Base-by-base conservation (phyloP, 116 monocot genomes). In the Phalaenopsis hybrid region DNA sequence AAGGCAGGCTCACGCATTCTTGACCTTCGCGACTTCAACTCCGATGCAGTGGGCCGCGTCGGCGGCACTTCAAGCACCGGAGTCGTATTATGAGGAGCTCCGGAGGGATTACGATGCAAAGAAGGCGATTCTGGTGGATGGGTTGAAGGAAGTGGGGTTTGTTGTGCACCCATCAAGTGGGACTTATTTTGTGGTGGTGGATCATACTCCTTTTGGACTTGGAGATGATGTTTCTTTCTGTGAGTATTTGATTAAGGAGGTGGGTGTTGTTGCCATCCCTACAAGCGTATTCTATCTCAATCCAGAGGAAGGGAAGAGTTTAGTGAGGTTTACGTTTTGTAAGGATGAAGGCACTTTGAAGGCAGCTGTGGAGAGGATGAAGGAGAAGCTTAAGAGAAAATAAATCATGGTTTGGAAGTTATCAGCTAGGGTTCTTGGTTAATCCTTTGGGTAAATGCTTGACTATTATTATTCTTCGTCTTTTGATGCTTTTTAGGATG, bases 141-240 rank as follows among this genome's bases (percentile, higher is more conserved):
- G 99, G 46, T 87, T 99, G 12, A 86, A 91, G 81, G 93, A 82
- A 80, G 93, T 79, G 6, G 93, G 99, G 21, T 99, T 99, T 78
- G 67, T 87, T 34, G 95, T 99, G 77, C 91, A 92, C 81, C 95
- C 90, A 46, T 95, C 99, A 6, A 92, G 89, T 34, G 99, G 99
- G 9, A 99, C 95, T 10, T 99, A 95, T 81, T 99, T 99, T 84
- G 90, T 99, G 37, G 77, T 95, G 44, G 99, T 89, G 17, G 99
- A 99, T 87, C 95, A 99, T 78, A 95, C 93, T 61, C 93, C 99
- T 28, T 99, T 99, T 75, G 99, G 99, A n/a, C 95, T 92, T 78
- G 86, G 89, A 61, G 88, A 88, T 86, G 99, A 99, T 74, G 78
- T 99, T 9, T 90, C 83, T 21, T 99, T 95, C 80, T 99, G 93